Percentiles rank a stretch among this genome's conserved stretches.
These are phyloP conservation scores for Mediolabrus comicus DNA, from an alignment of 108 stramenopile species.

Conservation along the genomic window DNA sequence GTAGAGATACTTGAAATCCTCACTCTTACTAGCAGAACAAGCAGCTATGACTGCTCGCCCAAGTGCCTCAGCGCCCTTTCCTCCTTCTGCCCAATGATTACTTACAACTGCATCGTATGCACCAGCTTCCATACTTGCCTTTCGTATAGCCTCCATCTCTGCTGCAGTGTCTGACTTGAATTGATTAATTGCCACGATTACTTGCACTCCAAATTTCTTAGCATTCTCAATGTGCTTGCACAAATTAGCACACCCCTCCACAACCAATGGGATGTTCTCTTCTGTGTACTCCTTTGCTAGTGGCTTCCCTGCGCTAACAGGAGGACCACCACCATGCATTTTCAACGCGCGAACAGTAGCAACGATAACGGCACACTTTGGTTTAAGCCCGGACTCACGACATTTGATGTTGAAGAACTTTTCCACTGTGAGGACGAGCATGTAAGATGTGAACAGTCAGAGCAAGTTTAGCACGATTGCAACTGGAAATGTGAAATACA, in stretches of 20 bases:
- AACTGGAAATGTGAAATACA: too few relatives aligned
- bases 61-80: conserved; percentile 92
- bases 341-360: conserved; percentile 98
- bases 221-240: conserved; percentile 93
- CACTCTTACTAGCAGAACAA: conserved; percentile 62
- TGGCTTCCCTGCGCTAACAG: conserved; percentile 89
- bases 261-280: conserved; percentile 79
- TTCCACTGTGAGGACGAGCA: too few relatives aligned
- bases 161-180: conserved; percentile 91
- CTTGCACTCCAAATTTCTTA: conserved; percentile 94
- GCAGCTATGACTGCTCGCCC: conserved; percentile 88
- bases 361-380: conserved; percentile 95
- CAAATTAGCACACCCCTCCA: conserved; percentile 86
- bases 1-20: conserved; percentile 92
- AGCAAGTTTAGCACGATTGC: too few relatives aligned
- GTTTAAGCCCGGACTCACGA: conserved; percentile 85
- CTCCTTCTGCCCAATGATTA: conserved; percentile 97
- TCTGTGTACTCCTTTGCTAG: conserved; percentile 80
- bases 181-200: conserved; percentile 93
- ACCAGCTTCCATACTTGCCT: conserved; percentile 86
- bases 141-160: conserved; percentile 89
- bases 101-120: conserved; percentile 90
- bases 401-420: conserved; percentile 99
- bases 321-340: conserved; percentile 98
- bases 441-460: too few relatives aligned